Percentiles rank a stretch among this genome's conserved stretches.
These are phyloP conservation scores for Sugiyamaella neomexicana DNA, from an alignment of 1,139 yeast species.

Conservation along the genomic window DNA sequence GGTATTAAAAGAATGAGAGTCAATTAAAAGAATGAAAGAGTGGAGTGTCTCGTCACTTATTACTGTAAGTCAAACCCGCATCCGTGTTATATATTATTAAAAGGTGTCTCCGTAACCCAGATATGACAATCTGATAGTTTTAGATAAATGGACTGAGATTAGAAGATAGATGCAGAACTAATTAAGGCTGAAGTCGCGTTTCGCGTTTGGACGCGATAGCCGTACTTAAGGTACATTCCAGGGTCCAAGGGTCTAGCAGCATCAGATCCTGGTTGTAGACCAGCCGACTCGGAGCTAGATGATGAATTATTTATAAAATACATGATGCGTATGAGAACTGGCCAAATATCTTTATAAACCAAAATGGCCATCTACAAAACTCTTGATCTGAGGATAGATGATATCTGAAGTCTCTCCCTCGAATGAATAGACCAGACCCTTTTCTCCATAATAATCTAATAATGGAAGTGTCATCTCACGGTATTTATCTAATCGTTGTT, in stretches of 20 bases:
- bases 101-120: no score
- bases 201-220: conserved; percentile 12
- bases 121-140: no score
- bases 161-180: conserved; percentile 3
- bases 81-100: background rate
- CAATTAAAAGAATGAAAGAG: background rate
- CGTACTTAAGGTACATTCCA: background rate
- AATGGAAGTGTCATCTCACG: conserved; percentile 61
- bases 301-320: background rate
- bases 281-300: background rate
- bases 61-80: no score
- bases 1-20: no score
- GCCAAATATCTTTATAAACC: conserved; percentile 1
- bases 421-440: conserved; percentile 58
- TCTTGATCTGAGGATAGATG: conserved; percentile 67
- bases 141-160: background rate
- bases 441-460: conserved; percentile 55
- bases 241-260: background rate
- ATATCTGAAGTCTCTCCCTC: conserved; percentile 81
- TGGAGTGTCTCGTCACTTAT: background rate
- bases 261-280: background rate
- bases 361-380: conserved; percentile 15
- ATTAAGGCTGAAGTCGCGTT: conserved; percentile 5
- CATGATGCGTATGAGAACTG: no score
- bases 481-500: conserved; percentile 64